Conservation (phyloP, 23 red algal genomes). For the Chondrus crispus region DNA sequence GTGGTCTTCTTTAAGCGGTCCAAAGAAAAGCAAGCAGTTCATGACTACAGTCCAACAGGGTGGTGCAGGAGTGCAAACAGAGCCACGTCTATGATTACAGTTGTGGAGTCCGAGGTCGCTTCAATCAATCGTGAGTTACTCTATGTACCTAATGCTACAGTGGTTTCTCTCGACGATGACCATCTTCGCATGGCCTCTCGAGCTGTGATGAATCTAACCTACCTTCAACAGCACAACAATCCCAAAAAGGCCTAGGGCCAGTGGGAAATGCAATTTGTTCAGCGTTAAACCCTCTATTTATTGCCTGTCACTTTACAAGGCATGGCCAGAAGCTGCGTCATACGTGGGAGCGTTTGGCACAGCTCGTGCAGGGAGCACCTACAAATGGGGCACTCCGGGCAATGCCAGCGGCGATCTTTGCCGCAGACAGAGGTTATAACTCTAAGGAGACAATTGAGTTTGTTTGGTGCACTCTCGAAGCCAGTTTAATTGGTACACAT, state of each 20-base stretch:
- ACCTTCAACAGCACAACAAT: neutral
- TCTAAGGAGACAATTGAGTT: neutral
- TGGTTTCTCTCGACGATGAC: conserved; percentile 2
- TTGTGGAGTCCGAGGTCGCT: neutral
- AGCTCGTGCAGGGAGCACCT: neutral
- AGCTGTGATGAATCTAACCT: neutral
- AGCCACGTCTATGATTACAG: neutral
- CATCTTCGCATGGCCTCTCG: neutral
- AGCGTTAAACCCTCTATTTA: conserved; percentile 7
- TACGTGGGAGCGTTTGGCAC: neutral
- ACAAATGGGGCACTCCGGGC: neutral
- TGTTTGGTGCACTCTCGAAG: neutral
- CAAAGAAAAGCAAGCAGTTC: neutral
- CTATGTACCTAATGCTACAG: too few relatives aligned
- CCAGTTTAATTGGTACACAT: conserved; percentile 9
- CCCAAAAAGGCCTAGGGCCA: neutral
- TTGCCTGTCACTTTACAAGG: neutral
- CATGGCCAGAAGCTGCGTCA: neutral
- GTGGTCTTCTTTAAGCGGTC: neutral
- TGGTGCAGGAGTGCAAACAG: neutral
- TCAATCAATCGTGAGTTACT: neutral
- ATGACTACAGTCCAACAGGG: neutral
- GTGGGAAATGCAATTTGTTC: neutral
- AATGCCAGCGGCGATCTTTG: neutral
- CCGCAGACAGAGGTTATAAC: neutral